Base-by-base conservation (phyloP, 2,329 filamentous ascomycete species). In the Penicillium rolfsii region DNA sequence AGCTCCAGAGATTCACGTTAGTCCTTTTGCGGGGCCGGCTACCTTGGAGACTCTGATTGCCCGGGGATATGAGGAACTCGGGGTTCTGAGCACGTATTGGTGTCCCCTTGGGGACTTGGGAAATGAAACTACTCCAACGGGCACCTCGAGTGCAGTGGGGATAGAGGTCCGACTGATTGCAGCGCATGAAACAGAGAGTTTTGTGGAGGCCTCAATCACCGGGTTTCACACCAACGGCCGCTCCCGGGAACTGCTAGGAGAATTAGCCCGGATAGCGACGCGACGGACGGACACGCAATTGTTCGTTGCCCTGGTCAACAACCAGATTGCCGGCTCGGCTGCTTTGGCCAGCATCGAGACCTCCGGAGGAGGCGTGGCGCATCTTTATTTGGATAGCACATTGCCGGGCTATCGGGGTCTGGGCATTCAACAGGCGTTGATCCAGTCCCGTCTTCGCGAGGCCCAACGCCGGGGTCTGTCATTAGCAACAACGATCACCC, bases 191-290 rank as follows among this genome's bases (percentile, higher is more conserved):
- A 45, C 16, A 45, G 33, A 61, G 8, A n/a, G 26, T 30, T 66
- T 63, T 40, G 60, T 66, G 26, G 55, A 55, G 19, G 33, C 59
- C 6, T 65, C 60, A 7, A 58, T 60, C n/a, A 57, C 57, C 14
- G 64, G 65, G 41, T 66, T 66, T 55, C 52, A 52, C 30, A 59
- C 53, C 35, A 59, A 59, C 22, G 60, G 64, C 14, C 64, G 60
- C 9, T 46, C 60, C 19, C 50, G n/a, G 9, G 57, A 60, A 28
- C 36, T 67, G 8, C 59, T 67, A 4, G 41, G 55, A 6, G 33
- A 40, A 11, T 50, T 67, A 24, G 61, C 61, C 16, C 45, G 36
- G 19, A 61, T 67, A 28, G 66, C 55, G 35, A 52, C 57, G 14
- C 41, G 28, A 26, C 55, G 59, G 16, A 11, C 45, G 30, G 62